A percentile compares a stretch with the other conserved stretches of the same genome.
Evolutionary conservation across 345 rosid species (phyloP).

Genomic region (Populus nigra): DNA sequence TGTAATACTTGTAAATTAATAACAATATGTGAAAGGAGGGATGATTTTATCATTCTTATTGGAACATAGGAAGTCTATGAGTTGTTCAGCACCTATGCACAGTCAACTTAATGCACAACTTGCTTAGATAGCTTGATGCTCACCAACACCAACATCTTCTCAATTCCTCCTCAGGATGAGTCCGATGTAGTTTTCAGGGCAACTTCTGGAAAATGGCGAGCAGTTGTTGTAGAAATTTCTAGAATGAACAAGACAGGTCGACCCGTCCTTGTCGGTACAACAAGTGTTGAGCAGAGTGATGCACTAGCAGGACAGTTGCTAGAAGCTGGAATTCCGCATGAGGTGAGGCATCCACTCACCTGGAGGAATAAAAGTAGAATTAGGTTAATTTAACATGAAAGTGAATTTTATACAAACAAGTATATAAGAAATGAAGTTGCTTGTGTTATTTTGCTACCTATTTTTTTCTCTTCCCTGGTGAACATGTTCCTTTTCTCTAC

Average conservation of each 20-base stretch:
- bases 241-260: conserved; percentile 92
- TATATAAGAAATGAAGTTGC: background rate
- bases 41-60: background rate
- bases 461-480: background rate
- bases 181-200: conserved; percentile 97
- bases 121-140: background rate
- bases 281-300: conserved; percentile 99
- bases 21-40: background rate
- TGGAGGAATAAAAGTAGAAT: conserved; percentile 8
- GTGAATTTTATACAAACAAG: background rate
- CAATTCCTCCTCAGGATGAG: conserved; percentile 64
- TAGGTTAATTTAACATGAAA: background rate
- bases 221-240: conserved; percentile 92
- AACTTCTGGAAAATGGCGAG: conserved; percentile 84
- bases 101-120: background rate
- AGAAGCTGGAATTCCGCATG: conserved; percentile 87
- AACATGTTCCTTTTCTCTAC: background rate
- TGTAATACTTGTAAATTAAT: background rate
- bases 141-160: no score
- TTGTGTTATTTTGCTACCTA: background rate
- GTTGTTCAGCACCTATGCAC: background rate
- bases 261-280: conserved; percentile 96
- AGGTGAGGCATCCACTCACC: conserved; percentile 45
- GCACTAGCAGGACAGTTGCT: conserved; percentile 71
- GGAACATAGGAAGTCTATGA: background rate